Evolutionary conservation across 331 rosid genomes (phyloP).

Genomic region (Erythrophleum ivorense): DNA sequence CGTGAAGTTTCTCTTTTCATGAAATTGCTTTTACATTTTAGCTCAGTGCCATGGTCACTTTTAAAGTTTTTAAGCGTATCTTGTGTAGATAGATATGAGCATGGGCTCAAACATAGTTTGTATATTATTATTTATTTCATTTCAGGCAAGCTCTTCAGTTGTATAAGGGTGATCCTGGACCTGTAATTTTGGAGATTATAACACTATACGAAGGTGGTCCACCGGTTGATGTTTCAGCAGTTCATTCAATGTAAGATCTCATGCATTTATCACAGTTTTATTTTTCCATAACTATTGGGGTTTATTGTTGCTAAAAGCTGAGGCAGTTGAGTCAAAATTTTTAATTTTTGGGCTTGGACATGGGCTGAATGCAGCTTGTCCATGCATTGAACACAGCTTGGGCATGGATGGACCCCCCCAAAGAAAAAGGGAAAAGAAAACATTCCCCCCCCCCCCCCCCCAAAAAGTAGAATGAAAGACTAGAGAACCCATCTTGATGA

Average conservation of each 20-base stretch:
- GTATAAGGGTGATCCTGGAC: conserved; percentile 83
- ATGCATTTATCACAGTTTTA: conserved; percentile 40
- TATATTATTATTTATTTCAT: conserved; percentile 40
- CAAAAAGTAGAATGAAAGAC: too few species aligned
- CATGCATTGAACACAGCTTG: too few species aligned
- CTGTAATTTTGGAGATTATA: conserved; percentile 85
- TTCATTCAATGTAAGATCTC: conserved; percentile 93
- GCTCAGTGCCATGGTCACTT: conserved; percentile 10
- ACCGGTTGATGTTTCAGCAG: conserved; percentile 93
- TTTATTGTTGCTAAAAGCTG: conserved; percentile 32
- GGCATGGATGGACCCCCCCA: too few species aligned
- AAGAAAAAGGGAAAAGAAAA: too few species aligned
- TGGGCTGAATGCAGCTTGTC: too few species aligned
- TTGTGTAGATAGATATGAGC: conserved; percentile 15
- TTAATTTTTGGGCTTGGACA: not conserved
- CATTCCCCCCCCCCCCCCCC: too few species aligned
- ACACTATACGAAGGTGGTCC: conserved; percentile 97
- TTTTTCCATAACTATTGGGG: not conserved
- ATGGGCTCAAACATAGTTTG: conserved; percentile 6
- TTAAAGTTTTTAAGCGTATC: conserved; percentile 2
- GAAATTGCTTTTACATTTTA: not conserved
- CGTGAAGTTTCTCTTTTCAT: conserved; percentile 42
- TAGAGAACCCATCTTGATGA: too few species aligned
- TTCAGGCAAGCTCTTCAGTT: conserved; percentile 98
- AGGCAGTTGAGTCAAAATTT: conserved; percentile 6